Base-by-base conservation (phyloP, 2,329 filamentous ascomycete genomes). In the Hypoxylon sp. region DNA sequence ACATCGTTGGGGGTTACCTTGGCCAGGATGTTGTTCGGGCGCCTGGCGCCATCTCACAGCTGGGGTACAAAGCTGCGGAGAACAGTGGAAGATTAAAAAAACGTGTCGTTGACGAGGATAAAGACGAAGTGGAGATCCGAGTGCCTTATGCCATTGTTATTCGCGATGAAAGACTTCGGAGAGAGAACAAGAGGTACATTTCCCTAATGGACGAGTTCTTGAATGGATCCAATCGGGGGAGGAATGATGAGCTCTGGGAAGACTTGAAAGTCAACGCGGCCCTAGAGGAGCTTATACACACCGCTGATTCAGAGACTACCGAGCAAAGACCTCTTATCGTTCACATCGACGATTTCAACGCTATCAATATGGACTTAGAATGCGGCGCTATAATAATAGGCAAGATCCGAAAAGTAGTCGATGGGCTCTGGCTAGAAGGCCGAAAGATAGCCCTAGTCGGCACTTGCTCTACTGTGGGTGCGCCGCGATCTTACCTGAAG, bases 341-440 rank as follows among this genome's bases (percentile, higher is more conserved):
- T 42, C 93, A 93, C 73, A 82, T 97, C 11, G 88, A 92, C 76
- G 93, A 98, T 77, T 92, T 93, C 75, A 89, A 92, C 58, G 93
- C 97, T 70, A 84, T 99, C 7, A 88, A 86, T 73, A 87, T 87
- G 75, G 90, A 92, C 0, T 79, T 86, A 5, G 89, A 93, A 64
- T 70, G 60, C 21, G 93, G 93, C 10, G 84, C 87, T 1, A 85
- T 87, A 21, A 87, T 98, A 32, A 81, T 98, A 6, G 82, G 85
- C 44, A 89, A 91, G 65, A 81, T 99, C 11, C 89, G 92, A 58
- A 86, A 88, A 52, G 84, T 92, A 6, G 88, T 97, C 27, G 91
- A 94, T 73, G 87, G 88, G 65, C 86, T 91, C 64, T 92, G 94
- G 84, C 85, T 86, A 59, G 85, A 88, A 42, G 94, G 94, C 3